These are phyloP conservation scores for Schizosaccharomyces cryophilus DNA, from an alignment of 805 yeast species.

Conservation along the genomic window DNA sequence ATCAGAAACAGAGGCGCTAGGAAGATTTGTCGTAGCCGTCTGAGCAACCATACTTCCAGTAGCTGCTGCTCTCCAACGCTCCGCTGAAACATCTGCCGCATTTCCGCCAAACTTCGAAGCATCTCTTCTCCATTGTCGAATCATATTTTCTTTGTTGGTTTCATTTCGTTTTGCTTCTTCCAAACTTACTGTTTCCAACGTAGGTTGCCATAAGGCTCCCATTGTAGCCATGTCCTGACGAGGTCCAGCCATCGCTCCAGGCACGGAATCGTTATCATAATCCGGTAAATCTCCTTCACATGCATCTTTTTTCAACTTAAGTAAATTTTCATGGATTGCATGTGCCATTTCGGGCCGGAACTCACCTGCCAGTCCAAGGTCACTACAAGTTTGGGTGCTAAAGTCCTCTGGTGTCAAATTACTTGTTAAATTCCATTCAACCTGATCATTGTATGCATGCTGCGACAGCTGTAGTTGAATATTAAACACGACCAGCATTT, in stretches of 20 bases:
- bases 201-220: constrained; percentile 71
- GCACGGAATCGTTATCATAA: constrained; percentile 33
- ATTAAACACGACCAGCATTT: constrained; percentile 53
- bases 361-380: constrained; percentile 62
- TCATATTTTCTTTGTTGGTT: constrained; percentile 76
- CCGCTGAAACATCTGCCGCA: constrained; percentile 16
- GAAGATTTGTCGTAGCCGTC: not conserved
- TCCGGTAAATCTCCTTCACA: constrained; percentile 39
- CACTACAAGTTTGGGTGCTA: constrained; percentile 60
- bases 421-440: constrained; percentile 66
- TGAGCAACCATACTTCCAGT: not conserved
- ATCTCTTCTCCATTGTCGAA: constrained; percentile 81
- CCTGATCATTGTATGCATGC: constrained; percentile 66
- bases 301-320: constrained; percentile 58
- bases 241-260: constrained; percentile 37
- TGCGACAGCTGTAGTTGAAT: constrained; percentile 63
- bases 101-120: constrained; percentile 47
- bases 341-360: constrained; percentile 77
- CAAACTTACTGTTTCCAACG: constrained; percentile 48
- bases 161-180: constrained; percentile 90
- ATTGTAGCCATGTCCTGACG: constrained; percentile 51
- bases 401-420: constrained; percentile 48
- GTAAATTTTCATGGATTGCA: constrained; percentile 55
- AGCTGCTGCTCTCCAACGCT: constrained; percentile 12
- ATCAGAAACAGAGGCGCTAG: constrained; percentile 1